A percentile compares a stretch with the other conserved stretches of the same genome.
phyloP scores from a whole-genome alignment of 495 filamentous ascomycete species.

The Penicillium cataractarum region DNA sequence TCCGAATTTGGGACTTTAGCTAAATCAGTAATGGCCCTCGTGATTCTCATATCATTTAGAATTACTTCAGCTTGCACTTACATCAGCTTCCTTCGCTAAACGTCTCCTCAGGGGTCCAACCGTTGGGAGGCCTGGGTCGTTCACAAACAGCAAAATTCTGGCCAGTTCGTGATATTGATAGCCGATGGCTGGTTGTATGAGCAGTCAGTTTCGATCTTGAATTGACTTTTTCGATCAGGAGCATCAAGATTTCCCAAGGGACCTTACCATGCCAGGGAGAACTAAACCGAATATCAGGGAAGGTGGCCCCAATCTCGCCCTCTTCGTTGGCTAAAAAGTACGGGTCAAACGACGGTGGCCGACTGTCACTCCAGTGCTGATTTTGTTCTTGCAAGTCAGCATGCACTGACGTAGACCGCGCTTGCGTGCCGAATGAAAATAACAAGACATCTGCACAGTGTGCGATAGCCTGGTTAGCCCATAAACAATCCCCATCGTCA shows the following conservation, averaged over 20 bases:
- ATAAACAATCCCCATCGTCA: conserved; percentile 27
- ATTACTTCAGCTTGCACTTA: conserved; percentile 9
- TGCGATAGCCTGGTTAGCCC: conserved; percentile 34
- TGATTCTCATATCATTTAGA: background rate
- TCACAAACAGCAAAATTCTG: conserved; percentile 23
- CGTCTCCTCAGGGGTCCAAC: conserved; percentile 26
- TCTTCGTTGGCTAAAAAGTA: conserved; percentile 26
- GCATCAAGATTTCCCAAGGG: background rate
- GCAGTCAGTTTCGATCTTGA: background rate
- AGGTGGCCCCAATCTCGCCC: conserved; percentile 20
- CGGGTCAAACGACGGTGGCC: conserved; percentile 29
- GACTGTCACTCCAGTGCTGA: conserved; percentile 25
- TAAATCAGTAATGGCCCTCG: background rate
- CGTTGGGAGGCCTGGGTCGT: conserved; percentile 26
- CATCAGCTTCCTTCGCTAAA: conserved; percentile 24
- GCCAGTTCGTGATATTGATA: conserved; percentile 30
- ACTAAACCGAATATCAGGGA: conserved; percentile 31
- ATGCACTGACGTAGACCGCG: conserved; percentile 26
- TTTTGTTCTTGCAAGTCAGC: conserved; percentile 22
- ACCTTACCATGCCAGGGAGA: conserved; percentile 31
- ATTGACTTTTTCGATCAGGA: background rate
- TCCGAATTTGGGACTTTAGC: conserved; percentile 23
- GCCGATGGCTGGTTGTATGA: conserved; percentile 21
- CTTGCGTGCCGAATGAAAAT: conserved; percentile 25
- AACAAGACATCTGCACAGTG: conserved; percentile 32